Evolutionary conservation across 306 rosid genomes (phyloP).

Genomic region (Lathyrus tuberosus): DNA sequence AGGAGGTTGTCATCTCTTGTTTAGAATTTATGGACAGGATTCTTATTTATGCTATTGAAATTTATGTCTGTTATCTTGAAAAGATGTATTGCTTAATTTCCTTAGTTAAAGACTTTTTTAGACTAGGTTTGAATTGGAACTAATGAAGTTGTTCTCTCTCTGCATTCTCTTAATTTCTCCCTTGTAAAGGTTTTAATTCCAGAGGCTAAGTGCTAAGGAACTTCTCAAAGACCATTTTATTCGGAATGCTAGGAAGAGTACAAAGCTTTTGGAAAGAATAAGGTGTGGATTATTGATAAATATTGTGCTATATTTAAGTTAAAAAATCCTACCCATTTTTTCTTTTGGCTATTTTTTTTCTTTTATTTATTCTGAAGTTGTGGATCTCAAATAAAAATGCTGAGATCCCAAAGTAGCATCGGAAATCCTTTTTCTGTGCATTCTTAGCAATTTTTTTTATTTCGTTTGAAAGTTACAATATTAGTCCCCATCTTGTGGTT

Average conservation of each 20-base stretch:
- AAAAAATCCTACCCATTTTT: too few species aligned
- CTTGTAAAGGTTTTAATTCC: conserved; percentile 45
- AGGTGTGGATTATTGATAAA: conserved; percentile 55
- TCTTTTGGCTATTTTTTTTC: too few species aligned
- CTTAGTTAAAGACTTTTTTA: conserved; percentile 14
- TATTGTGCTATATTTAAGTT: too few species aligned
- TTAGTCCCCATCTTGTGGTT: too few species aligned
- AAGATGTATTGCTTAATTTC: conserved; percentile 14
- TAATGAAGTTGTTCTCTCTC: conserved; percentile 33
- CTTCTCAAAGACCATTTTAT: conserved; percentile 91
- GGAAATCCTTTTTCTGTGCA: conserved; percentile 23
- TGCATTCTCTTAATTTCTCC: conserved; percentile 33
- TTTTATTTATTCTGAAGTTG: too few species aligned
- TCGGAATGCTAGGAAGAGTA: conserved; percentile 82
- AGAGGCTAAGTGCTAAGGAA: conserved; percentile 98
- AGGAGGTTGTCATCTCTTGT: too few species aligned
- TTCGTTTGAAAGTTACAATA: conserved; percentile 25
- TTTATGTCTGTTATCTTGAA: too few species aligned
- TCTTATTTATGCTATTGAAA: too few species aligned
- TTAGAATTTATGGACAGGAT: too few species aligned
- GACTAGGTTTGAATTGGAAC: conserved; percentile 25
- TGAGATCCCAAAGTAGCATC: conserved; percentile 13
- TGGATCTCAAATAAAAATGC: too few species aligned
- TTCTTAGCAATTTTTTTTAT: conserved; percentile 32
- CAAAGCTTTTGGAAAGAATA: conserved; percentile 90